Evolutionary conservation across 345 rosid species (phyloP), one percentile per base, ranked within the genome.

Genomic region (Brassica incana): DNA sequence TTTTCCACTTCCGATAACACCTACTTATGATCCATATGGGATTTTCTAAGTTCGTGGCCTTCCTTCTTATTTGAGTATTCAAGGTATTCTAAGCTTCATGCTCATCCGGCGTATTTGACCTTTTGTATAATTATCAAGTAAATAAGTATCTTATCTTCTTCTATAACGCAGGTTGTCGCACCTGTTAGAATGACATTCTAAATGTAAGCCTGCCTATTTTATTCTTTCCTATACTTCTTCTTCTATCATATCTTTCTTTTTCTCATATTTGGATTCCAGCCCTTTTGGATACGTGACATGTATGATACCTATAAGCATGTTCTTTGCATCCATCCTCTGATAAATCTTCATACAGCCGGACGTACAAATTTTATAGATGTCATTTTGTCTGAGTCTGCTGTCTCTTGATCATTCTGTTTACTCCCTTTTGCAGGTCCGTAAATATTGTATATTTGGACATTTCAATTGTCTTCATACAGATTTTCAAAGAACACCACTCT

Each of bases 251-350:
- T 61, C 33, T 70, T 40, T 69, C 32, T 14, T 77, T 27, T 74
- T 11, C 6, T 75, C 66, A 14, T 15, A 62, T 73, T 56, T 66
- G 18, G 56, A 23, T 38, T 63, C 65, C 89, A 93, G 48, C 48
- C 12, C 48, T 40, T 40, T 40, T 6, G 12, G 98, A 87, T 93
- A 92, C 68, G 88, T 93, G 61, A 95, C 95, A 15, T 91, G 97
- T 81, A 97, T 93, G 25, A 73, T 95, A 73, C 97, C 97, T 43
- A 93, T 95, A 72, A 93, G 98, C 77, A 93, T 96, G 76, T 95
- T 93, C 87, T 93, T 91, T 85, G 98, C 99, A 23, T 88, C 98
- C 69, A 95, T 97, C 77, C 99, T 91, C 79, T 95, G 99, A 98
- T 95, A 88, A 89, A 93, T 73, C 60, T 81, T 77, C 76, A n/a